Conservation (phyloP, 2,329 filamentous ascomycete genomes). For the Chaetomium strumarium region DNA sequence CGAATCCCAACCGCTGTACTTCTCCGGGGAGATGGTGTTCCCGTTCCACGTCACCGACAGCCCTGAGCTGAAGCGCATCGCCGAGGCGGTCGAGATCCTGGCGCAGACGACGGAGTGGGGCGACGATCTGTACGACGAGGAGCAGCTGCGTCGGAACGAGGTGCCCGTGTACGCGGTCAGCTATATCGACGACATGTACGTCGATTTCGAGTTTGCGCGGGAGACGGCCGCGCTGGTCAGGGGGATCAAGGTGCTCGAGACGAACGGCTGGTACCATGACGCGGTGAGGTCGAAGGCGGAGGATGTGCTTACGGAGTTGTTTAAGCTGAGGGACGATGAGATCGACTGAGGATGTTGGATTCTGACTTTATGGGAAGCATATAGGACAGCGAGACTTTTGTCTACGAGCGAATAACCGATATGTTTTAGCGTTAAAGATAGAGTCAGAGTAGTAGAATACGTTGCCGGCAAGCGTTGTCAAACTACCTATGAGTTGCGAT, state of each 20-base stretch:
- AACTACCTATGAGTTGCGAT: no score
- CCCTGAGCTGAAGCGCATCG: slow-evolving; percentile 64
- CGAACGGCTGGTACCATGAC: slow-evolving; percentile 83
- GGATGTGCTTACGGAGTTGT: slow-evolving; percentile 71
- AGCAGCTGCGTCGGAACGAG: slow-evolving; percentile 66
- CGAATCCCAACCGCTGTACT: slow-evolving; percentile 52
- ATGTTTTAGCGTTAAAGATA: no score
- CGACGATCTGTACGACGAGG: slow-evolving; percentile 63
- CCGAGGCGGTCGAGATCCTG: slow-evolving; percentile 62
- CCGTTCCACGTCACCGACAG: slow-evolving; percentile 77
- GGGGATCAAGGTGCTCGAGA: slow-evolving; percentile 74
- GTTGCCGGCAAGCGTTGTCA: no score
- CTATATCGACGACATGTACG: slow-evolving; percentile 88
- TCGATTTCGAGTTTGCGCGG: slow-evolving; percentile 68
- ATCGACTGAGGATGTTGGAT: slow-evolving; percentile 42
- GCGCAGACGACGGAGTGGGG: slow-evolving; percentile 67
- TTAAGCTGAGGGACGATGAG: slow-evolving; percentile 65
- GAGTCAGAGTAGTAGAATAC: no score
- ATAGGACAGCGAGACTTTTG: no score
- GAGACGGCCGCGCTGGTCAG: slow-evolving; percentile 70
- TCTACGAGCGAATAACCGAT: no score
- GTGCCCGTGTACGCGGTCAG: slow-evolving; percentile 83
- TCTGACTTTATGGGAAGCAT: no score
- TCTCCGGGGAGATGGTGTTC: slow-evolving; percentile 91
- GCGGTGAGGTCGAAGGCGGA: slow-evolving; percentile 67